Conservation (phyloP, 768 basidiomycete species). For the Filobasidium wieringae region DNA sequence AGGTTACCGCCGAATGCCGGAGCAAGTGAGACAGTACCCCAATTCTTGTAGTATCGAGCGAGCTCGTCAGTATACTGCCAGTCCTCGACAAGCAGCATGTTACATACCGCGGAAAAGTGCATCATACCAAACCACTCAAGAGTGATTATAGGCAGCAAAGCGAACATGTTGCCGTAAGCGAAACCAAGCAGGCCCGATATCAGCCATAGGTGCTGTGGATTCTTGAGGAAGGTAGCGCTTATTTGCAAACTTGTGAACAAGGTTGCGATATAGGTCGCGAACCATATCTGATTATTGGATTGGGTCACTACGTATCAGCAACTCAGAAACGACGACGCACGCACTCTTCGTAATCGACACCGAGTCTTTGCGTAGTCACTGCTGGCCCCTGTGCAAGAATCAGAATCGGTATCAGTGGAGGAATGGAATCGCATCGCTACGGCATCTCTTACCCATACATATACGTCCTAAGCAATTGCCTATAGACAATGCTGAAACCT, state of each 20-base stretch:
- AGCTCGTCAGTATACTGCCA: background rate
- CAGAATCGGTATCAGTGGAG: too few species aligned
- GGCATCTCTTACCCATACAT: constrained; percentile 44
- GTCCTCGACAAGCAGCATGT: background rate
- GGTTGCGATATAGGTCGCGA: constrained; percentile 48
- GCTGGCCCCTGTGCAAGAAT: too few species aligned
- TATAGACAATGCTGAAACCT: constrained; percentile 71
- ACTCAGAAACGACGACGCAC: too few species aligned
- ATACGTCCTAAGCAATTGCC: constrained; percentile 72
- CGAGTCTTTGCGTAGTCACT: constrained; percentile 29
- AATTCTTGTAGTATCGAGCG: constrained; percentile 53
- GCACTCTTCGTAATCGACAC: constrained; percentile 26
- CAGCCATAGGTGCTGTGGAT: constrained; percentile 57
- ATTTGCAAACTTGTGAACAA: constrained; percentile 65
- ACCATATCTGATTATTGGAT: constrained; percentile 25
- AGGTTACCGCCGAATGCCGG: constrained; percentile 66
- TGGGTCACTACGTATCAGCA: too few species aligned
- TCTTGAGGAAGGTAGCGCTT: constrained; percentile 47
- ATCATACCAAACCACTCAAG: constrained; percentile 71
- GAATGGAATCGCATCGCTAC: too few species aligned
- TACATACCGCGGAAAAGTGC: background rate
- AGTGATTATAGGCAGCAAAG: constrained; percentile 59
- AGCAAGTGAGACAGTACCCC: constrained; percentile 63
- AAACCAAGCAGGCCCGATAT: constrained; percentile 50
- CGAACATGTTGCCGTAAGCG: constrained; percentile 63